Conservation (phyloP, 352 stramenopile genomes). For the Phytophthora uliginosa region DNA sequence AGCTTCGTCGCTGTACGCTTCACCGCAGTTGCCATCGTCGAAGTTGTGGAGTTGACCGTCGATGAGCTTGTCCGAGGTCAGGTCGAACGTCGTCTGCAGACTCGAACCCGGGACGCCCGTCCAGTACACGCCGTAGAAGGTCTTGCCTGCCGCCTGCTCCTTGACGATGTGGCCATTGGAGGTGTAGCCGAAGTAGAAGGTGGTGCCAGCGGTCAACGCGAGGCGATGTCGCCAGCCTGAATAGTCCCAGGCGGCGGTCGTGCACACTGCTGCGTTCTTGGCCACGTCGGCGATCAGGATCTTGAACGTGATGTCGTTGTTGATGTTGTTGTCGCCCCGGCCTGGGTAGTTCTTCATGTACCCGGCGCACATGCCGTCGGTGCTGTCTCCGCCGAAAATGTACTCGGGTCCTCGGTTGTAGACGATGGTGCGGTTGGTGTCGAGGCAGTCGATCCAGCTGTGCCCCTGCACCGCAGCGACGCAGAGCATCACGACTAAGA, state of each 20-base stretch:
- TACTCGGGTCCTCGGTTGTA: constrained; percentile 68
- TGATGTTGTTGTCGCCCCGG: constrained; percentile 54
- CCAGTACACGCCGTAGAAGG: constrained; percentile 76
- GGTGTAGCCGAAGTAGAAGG: constrained; percentile 72
- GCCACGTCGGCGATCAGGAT: constrained; percentile 65
- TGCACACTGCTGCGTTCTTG: constrained; percentile 44
- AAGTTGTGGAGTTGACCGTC: constrained; percentile 76
- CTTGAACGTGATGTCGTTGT: constrained; percentile 58
- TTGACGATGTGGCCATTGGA: constrained; percentile 74
- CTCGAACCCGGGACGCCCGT: constrained; percentile 47
- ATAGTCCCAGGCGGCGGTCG: constrained; percentile 42
- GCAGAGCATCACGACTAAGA: constrained; percentile 27
- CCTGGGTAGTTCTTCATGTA: constrained; percentile 79
- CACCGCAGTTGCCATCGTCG: constrained; percentile 73
- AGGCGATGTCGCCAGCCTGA: constrained; percentile 54
- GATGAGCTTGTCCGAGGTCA: constrained; percentile 66
- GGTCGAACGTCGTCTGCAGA: constrained; percentile 55
- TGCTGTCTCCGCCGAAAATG: constrained; percentile 54
- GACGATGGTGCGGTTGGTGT: constrained; percentile 60
- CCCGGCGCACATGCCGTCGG: constrained; percentile 60
- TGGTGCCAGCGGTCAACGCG: constrained; percentile 46
- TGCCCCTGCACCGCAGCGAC: constrained; percentile 41
- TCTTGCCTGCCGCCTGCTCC: constrained; percentile 62
- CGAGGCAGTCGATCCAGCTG: constrained; percentile 82
- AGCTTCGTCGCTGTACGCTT: constrained; percentile 51